Base-by-base conservation (phyloP, 176 grass and related monocot species). In the Ananas comosus region DNA sequence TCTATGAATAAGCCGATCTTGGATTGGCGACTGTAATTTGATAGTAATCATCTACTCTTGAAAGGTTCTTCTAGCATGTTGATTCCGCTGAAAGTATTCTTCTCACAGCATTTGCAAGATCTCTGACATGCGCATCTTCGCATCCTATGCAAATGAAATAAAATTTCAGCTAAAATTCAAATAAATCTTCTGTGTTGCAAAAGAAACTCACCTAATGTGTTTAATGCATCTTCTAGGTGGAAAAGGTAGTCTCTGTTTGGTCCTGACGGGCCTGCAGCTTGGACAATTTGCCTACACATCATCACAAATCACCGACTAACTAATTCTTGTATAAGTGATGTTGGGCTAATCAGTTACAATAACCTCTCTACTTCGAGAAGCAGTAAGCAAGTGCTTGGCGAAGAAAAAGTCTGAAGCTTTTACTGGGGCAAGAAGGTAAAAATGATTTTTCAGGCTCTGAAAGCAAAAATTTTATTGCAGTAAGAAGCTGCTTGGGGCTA, bases 161-260 rank as follows among this genome's bases (percentile, higher is more conserved):
- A 49, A 1, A 78, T 66, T 2, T 1, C 18, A 29, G 0, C 64
- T 27, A 64, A 22, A 75, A 68, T 11, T 24, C 51, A 69, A 48
- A 51, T 11, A 2, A 28, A 69, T 13, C 33, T 42, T 42, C 5
- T 42, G 33, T 19, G 1, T 71, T 16, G 65, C 0, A 3, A 48
- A n/a, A 10, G 11, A 49, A 72, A 29, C 68, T 78, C 69, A 92
- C 93, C 93, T 67, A 97, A 76, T 79, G 90, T 83, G 49, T 83
- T 75, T 42, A 97, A 74, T 1, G 82, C 79, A 21, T 90, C 84
- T 72, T 97, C 86, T 1, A 97, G 83, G 64, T 83, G 88, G 86
- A 92, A 92, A 74, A 97, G 6, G 64, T 97, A 97, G 65, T 92
- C 89, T 81, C 61, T 92, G 51, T 97, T 97, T 58, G 89, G 94